Evolutionary conservation across 805 yeast genomes (phyloP).

Genomic region (Pichia gijzeniarum): DNA sequence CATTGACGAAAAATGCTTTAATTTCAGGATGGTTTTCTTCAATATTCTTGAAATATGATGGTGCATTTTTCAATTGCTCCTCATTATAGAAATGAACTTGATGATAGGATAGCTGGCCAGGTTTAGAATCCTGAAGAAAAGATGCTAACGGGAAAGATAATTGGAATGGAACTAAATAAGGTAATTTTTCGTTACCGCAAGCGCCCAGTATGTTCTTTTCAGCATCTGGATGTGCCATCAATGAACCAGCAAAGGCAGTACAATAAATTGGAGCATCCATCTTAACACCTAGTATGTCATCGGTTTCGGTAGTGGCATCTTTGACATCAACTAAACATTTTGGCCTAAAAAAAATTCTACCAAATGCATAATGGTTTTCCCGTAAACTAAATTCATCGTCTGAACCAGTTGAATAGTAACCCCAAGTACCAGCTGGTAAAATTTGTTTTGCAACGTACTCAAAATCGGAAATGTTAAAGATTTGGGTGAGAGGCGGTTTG

Average conservation of each 20-base stretch:
- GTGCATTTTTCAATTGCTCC: slow-evolving; percentile 54
- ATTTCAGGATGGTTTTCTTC: slow-evolving; percentile 36
- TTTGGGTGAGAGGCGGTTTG: slow-evolving; percentile 63
- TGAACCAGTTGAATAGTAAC: slow-evolving; percentile 83
- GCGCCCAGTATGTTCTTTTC: slow-evolving; percentile 73
- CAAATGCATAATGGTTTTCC: slow-evolving; percentile 74
- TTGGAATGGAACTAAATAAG: slow-evolving; percentile 84
- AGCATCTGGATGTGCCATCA: slow-evolving; percentile 84
- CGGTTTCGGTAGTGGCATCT: slow-evolving; percentile 51
- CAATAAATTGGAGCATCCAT: slow-evolving; percentile 75
- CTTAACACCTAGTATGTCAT: slow-evolving; percentile 57
- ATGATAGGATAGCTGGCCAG: slow-evolving; percentile 70
- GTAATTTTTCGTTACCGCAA: slow-evolving; percentile 57
- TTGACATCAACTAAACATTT: slow-evolving; percentile 69
- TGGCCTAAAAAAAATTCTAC: slow-evolving; percentile 82
- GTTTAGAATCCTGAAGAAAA: slow-evolving; percentile 55
- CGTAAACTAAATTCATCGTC: slow-evolving; percentile 63
- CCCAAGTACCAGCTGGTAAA: slow-evolving; percentile 74
- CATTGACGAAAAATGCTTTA: slow-evolving; percentile 74
- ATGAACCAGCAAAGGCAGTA: slow-evolving; percentile 86
- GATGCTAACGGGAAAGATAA: slow-evolving; percentile 81
- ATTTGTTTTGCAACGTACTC: slow-evolving; percentile 78
- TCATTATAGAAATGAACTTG: slow-evolving; percentile 69
- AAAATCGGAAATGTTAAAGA: slow-evolving; percentile 76
- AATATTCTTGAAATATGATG: slow-evolving; percentile 17